A percentile compares a stretch with the other conserved stretches of the same genome.
Conservation (phyloP, 2,329 filamentous ascomycete species). For the Neonectria hederae region DNA sequence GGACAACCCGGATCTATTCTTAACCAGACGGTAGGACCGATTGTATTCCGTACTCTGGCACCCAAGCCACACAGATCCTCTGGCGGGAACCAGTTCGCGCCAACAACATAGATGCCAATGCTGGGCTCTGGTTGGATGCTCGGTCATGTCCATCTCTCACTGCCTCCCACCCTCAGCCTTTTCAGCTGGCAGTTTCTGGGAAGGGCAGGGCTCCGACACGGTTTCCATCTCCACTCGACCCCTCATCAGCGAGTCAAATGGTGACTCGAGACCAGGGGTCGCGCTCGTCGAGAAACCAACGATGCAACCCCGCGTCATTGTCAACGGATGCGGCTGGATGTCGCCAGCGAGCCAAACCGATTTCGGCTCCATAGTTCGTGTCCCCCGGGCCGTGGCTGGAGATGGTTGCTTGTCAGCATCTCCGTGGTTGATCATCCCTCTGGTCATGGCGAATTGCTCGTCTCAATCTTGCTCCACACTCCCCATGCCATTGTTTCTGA, state of each 20-base stretch:
- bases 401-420: conserved; percentile 26
- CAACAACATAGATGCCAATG: conserved; percentile 31
- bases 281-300: conserved; percentile 31
- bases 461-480: conserved; percentile 27
- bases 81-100: conserved; percentile 34
- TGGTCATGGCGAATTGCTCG: conserved; percentile 26
- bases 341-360: conserved; percentile 29
- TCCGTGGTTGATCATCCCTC: conserved; percentile 25
- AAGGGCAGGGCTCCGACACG: conserved; percentile 15
- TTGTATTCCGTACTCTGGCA: conserved; percentile 25
- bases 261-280: conserved; percentile 30
- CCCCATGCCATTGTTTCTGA: conserved; percentile 20
- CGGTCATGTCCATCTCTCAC: conserved; percentile 33
- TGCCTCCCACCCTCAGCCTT: conserved; percentile 28
- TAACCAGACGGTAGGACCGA: neutral
- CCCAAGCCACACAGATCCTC: conserved; percentile 33
- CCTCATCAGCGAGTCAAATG: conserved; percentile 26
- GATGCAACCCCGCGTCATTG: conserved; percentile 38
- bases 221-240: conserved; percentile 19
- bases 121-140: conserved; percentile 38
- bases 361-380: conserved; percentile 24
- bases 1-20: conserved; percentile 4
- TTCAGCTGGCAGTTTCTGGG: conserved; percentile 35
- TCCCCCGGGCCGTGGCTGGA: conserved; percentile 20
- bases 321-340: conserved; percentile 29